Evolutionary conservation across 306 rosid genomes (phyloP), one percentile per base, ranked within the genome.

Genomic region (barrel medic (Medicago truncatula)): DNA sequence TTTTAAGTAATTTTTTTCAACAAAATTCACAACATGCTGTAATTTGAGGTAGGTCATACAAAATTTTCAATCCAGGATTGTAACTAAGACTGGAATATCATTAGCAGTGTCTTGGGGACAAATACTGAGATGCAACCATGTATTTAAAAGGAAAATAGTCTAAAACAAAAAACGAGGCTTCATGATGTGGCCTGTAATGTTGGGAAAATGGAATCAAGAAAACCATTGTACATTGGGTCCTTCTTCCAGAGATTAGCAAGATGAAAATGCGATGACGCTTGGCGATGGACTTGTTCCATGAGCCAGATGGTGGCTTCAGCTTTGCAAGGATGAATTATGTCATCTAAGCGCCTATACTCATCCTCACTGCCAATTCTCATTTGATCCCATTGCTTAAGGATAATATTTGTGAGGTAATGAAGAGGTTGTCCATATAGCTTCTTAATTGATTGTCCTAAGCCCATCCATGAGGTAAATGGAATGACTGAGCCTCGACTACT

Each of bases 241-340:
- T 9, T 81, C 53, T 81, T 73, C 99, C 97, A 92, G 31, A 85
- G 92, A 68, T 79, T 78, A 46, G 97, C 96, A 17, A 95, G 34
- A 68, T 86, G 88, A 75, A 78, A 64, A 87, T 84, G 91, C 2
- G 97, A 92, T 0, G 96, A 63, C 68, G 96, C 89, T 56, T 53
- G 78, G 14, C 99, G 83, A 83, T 95, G 97, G 76, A 95, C 77
- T 91, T 95, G 91, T 83, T 95, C 97, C 2, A 85, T 70, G 52
- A 95, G 91, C 99, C 99, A 92, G 79, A 92, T 60, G 72, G 82
- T 83, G 67, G 91, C 89, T 83, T 92, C 97, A 8, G 97, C 99
- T 88, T 95, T 95, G 87, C 81, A 70, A 0, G 99, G 99, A 83
- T 95, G 97, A 64, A 95, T 82, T 17, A 92, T 76, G 58, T 83